Conservation (phyloP, 768 basidiomycete species). For the Hygrocybe punicea region DNA sequence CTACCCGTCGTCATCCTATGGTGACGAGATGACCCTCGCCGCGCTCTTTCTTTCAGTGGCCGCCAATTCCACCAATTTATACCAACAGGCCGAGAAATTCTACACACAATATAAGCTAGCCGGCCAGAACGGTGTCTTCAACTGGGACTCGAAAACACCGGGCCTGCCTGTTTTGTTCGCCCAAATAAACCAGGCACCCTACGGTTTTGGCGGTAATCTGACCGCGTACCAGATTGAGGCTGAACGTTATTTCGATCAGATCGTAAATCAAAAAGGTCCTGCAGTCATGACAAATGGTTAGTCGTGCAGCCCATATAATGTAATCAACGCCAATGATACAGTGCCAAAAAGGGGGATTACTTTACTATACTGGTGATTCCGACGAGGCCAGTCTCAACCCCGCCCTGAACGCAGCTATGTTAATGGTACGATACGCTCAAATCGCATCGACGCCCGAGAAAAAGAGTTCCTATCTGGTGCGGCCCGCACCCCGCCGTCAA, state of each 20-base stretch:
- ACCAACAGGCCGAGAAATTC: conserved; percentile 58
- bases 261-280: conserved; percentile 55
- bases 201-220: conserved; percentile 52
- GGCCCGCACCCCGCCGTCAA: conserved; percentile 11
- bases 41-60: conserved; percentile 75
- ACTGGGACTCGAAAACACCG: conserved; percentile 86
- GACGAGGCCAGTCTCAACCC: conserved; percentile 79
- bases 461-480: conserved; percentile 57
- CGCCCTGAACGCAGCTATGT: conserved; percentile 82
- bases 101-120: conserved; percentile 57
- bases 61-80: conserved; percentile 56
- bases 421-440: conserved; percentile 72
- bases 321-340: neutral
- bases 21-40: conserved; percentile 72
- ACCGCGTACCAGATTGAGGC: conserved; percentile 65
- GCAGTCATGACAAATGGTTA: conserved; percentile 62
- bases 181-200: conserved; percentile 62
- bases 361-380: conserved; percentile 83
- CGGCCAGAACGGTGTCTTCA: conserved; percentile 60
- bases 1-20: conserved; percentile 70
- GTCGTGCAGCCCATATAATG: conserved; percentile 15
- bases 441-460: conserved; percentile 62
- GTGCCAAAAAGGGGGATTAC: conserved; percentile 58
- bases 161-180: conserved; percentile 73
- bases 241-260: conserved; percentile 71